Base-by-base conservation (phyloP, 1,139 yeast genomes). In the Saccharomycopsis crataegensis region DNA sequence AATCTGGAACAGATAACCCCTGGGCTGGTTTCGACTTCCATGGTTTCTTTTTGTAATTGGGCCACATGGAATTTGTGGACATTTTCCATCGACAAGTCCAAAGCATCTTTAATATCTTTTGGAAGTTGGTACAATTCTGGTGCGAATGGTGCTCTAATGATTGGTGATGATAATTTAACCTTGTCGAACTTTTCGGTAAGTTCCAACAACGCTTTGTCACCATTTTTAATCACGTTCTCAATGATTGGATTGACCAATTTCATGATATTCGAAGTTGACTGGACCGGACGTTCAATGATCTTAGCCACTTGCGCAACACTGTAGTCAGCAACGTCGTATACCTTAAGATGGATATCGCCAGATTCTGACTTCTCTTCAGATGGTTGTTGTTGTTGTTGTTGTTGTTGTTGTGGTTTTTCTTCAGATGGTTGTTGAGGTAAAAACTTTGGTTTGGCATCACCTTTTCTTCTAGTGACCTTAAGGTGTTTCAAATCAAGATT, bases 1-100 rank as follows among this genome's bases (percentile, higher is more conserved):
- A 93, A 93, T 65, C 99, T 80, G 8, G 96, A 88, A 72, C 99
- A 93, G 56, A 77, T 72, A 34, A 93, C 99, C 59, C 99, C 99
- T 1, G 96, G 95, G 55, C 86, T 76, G 0, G 99, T 94, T 70
- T 93, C 98, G 45, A 93, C 96, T n/a, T 79, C 78, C 70, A 91
- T 73, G 8, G 82, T 79, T 58, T 82, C 83, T 53, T 77, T 80
- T 64, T 78, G 79, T 59, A 90, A 74, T 70, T 93, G 99, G 2
- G 99, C 99, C 42, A 83, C 80, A 69, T 93, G 99, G 82, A 93
- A 93, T 70, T 84, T 88, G 65, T 82, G 83, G 58, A 93, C 94
- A 69, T 93, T 93, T 59, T 78, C 79, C 71, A 90, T 84, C 8
- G 98, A 90, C 58, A 93, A 72, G 66, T 93, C 99, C 60, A 93